Percentiles rank a stretch among this genome's conserved stretches.
phyloP scores from a whole-genome alignment of 768 basidiomycete genomes.

The Mycena metata region DNA sequence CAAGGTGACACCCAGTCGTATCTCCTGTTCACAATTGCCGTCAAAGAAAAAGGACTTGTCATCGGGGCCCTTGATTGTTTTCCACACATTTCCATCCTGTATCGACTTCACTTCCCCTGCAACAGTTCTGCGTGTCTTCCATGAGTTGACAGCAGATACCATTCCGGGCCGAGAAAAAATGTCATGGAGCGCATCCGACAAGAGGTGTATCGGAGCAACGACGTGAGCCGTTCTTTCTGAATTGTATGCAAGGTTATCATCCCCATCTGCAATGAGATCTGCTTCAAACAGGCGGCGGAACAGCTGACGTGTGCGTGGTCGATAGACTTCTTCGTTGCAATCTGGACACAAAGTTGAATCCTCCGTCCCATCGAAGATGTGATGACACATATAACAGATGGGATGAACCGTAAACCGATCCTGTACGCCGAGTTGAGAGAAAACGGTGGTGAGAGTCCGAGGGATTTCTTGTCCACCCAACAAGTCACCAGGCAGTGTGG shows the following conservation, averaged over 20 bases:
- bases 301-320: neutral
- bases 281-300: neutral
- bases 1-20: slow-evolving; percentile 37
- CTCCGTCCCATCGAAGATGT: neutral
- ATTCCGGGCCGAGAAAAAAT: slow-evolving; percentile 26
- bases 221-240: slow-evolving; percentile 8
- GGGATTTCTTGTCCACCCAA: neutral
- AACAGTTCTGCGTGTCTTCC: slow-evolving; percentile 7
- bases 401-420: slow-evolving; percentile 5
- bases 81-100: slow-evolving; percentile 35
- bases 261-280: no score
- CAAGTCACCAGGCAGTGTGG: neutral
- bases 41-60: slow-evolving; percentile 31
- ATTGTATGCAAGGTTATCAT: neutral
- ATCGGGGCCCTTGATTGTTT: slow-evolving; percentile 29
- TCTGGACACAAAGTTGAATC: neutral
- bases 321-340: neutral
- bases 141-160: slow-evolving; percentile 26
- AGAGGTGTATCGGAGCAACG: slow-evolving; percentile 33
- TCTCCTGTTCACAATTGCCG: slow-evolving; percentile 21
- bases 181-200: slow-evolving; percentile 25
- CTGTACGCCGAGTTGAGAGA: neutral
- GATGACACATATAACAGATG: neutral
- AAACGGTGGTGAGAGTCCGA: neutral
- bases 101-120: slow-evolving; percentile 19